These are phyloP conservation scores for Antrodiella citrinella DNA, from an alignment of 768 basidiomycete genomes.

Conservation along the genomic window DNA sequence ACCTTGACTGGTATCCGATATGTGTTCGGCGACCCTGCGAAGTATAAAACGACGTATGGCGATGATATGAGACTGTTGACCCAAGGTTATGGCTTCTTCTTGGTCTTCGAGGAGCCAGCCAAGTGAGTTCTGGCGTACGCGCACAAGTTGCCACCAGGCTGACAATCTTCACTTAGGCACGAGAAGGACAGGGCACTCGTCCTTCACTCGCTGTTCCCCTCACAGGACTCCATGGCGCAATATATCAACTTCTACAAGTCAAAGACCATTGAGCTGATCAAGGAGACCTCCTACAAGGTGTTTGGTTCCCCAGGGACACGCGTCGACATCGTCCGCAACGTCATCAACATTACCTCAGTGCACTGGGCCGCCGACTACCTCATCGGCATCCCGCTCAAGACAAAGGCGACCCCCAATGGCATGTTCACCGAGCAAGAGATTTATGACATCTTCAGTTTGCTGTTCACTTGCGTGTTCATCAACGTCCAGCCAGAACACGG, in stretches of 20 bases:
- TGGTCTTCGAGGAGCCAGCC: conserved; percentile 29
- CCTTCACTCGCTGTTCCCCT: conserved; percentile 30
- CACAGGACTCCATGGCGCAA: conserved; percentile 21
- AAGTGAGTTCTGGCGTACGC: conserved; percentile 17
- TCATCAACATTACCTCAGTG: conserved; percentile 35
- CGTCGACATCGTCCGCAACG: conserved; percentile 41
- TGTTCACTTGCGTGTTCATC: conserved; percentile 24
- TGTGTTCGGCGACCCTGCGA: conserved; percentile 26
- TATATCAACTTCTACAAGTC: conserved; percentile 25
- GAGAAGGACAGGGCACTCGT: conserved; percentile 23
- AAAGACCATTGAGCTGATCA: conserved; percentile 22
- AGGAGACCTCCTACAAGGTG: conserved; percentile 27
- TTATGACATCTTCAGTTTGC: conserved; percentile 32
- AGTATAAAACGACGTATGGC: conserved; percentile 29
- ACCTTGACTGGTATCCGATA: conserved; percentile 27
- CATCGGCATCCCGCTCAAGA: conserved; percentile 39
- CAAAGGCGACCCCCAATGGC: conserved; percentile 34
- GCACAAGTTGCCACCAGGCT: not conserved
- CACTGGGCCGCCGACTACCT: conserved; percentile 34
- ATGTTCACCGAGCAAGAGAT: conserved; percentile 39
- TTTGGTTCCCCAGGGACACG: conserved; percentile 27
- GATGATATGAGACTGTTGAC: conserved; percentile 20
- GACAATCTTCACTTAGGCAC: conserved; percentile 19
- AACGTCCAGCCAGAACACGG: conserved; percentile 26
- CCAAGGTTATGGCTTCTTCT: conserved; percentile 32